Conservation (phyloP, 2,329 filamentous ascomycete genomes). For the Alternaria gansuensis region DNA sequence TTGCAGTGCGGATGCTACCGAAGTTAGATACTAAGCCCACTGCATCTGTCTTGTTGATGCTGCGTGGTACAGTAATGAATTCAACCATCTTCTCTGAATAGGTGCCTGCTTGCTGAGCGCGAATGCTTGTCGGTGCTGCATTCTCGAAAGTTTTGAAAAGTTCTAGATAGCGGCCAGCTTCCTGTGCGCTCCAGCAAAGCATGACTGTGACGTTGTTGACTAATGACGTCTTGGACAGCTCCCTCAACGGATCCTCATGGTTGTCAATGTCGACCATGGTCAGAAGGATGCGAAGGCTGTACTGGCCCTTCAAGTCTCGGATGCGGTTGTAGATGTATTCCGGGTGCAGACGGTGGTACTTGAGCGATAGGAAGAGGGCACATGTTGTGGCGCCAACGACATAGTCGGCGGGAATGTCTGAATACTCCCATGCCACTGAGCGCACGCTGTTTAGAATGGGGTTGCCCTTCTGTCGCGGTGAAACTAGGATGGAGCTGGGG, state of each 20-base stretch:
- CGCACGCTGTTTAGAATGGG: conserved; percentile 85
- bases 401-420: conserved; percentile 95
- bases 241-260: conserved; percentile 87
- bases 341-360: conserved; percentile 96
- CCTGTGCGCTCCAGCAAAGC: conserved; percentile 91
- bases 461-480: conserved; percentile 92
- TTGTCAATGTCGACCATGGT: conserved; percentile 95
- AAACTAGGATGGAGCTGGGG: conserved; percentile 85
- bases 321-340: conserved; percentile 98
- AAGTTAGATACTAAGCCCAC: conserved; percentile 90
- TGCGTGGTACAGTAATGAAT: conserved; percentile 88
- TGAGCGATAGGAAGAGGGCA: conserved; percentile 90
- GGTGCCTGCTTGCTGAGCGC: conserved; percentile 80
- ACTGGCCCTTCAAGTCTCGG: conserved; percentile 81
- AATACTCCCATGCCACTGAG: conserved; percentile 92
- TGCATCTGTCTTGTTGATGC: conserved; percentile 94
- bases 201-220: conserved; percentile 93
- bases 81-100: conserved; percentile 90
- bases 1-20: conserved; percentile 83
- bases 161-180: conserved; percentile 93
- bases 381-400: conserved; percentile 87
- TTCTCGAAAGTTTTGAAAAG: conserved; percentile 95
- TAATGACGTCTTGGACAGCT: conserved; percentile 89
- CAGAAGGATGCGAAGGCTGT: conserved; percentile 84
- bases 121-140: conserved; percentile 81